Percentiles rank a stretch among this genome's conserved stretches.
Conservation (phyloP, 129 eudicot species). For the Escallonia herrerae region DNA sequence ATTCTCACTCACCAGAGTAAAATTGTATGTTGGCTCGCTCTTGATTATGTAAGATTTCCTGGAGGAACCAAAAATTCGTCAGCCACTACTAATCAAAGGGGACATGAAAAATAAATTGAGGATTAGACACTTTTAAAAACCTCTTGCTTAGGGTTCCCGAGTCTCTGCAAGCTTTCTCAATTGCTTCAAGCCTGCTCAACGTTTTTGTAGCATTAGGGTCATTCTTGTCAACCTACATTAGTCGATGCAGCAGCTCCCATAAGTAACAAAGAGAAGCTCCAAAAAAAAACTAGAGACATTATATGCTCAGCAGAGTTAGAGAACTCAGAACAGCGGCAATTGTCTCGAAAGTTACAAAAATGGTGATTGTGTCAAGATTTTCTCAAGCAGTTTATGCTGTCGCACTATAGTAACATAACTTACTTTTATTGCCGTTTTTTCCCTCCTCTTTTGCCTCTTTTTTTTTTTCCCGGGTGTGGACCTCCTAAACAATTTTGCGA, state of each 20-base stretch:
- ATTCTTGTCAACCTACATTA: slow-evolving; percentile 54
- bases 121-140: slow-evolving; percentile 14
- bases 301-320: not conserved
- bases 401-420: too few species aligned
- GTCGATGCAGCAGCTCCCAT: slow-evolving; percentile 10
- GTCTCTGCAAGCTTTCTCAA: slow-evolving; percentile 57
- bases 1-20: slow-evolving; percentile 35
- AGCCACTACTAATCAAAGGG: not conserved
- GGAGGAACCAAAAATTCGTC: slow-evolving; percentile 9
- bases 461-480: too few species aligned
- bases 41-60: slow-evolving; percentile 64
- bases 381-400: too few species aligned
- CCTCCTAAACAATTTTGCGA: too few species aligned
- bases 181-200: slow-evolving; percentile 50
- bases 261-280: slow-evolving; percentile 4
- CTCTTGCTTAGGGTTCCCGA: slow-evolving; percentile 64
- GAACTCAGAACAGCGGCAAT: not conserved
- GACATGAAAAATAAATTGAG: not conserved
- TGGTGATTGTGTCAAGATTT: too few species aligned
- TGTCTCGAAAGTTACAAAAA: too few species aligned
- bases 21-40: slow-evolving; percentile 35
- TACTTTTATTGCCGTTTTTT: too few species aligned
- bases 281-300: not conserved
- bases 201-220: slow-evolving; percentile 77
- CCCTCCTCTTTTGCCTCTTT: too few species aligned